These are phyloP conservation scores for Fusarium poae DNA, from an alignment of 2,329 filamentous ascomycete genomes.

Conservation along the genomic window DNA sequence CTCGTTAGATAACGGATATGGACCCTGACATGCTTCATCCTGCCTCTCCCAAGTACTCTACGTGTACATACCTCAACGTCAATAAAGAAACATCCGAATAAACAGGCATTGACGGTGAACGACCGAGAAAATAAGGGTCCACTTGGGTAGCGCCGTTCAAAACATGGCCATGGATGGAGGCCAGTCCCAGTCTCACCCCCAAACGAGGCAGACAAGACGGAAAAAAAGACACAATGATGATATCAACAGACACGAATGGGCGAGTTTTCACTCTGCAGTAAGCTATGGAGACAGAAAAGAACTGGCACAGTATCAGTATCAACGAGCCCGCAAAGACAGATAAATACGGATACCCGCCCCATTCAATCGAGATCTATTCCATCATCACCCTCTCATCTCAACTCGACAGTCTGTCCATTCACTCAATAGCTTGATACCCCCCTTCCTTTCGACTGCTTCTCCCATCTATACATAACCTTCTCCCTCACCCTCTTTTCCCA, in stretches of 20 bases:
- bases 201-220: constrained; percentile 10
- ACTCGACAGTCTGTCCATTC: constrained; percentile 27
- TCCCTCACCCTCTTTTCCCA: background rate
- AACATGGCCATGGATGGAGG: constrained; percentile 10
- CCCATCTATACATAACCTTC: constrained; percentile 27
- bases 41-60: background rate
- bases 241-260: constrained; percentile 34
- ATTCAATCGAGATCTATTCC: constrained; percentile 31
- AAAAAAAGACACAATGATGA: constrained; percentile 26
- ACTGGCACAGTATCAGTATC: constrained; percentile 3
- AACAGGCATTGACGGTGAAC: constrained; percentile 38
- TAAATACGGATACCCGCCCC: constrained; percentile 41
- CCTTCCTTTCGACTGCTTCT: constrained; percentile 19
- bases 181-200: constrained; percentile 7
- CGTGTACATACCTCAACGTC: background rate
- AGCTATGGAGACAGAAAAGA: constrained; percentile 1
- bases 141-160: constrained; percentile 41
- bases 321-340: constrained; percentile 18
- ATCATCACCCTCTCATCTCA: constrained; percentile 21
- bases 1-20: constrained; percentile 33
- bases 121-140: constrained; percentile 25
- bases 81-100: background rate
- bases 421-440: constrained; percentile 41
- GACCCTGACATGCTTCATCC: constrained; percentile 4
- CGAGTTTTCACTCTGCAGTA: constrained; percentile 34